These are phyloP conservation scores for Jackrogersella multiformis DNA, from an alignment of 495 filamentous ascomycete genomes.

Conservation along the genomic window DNA sequence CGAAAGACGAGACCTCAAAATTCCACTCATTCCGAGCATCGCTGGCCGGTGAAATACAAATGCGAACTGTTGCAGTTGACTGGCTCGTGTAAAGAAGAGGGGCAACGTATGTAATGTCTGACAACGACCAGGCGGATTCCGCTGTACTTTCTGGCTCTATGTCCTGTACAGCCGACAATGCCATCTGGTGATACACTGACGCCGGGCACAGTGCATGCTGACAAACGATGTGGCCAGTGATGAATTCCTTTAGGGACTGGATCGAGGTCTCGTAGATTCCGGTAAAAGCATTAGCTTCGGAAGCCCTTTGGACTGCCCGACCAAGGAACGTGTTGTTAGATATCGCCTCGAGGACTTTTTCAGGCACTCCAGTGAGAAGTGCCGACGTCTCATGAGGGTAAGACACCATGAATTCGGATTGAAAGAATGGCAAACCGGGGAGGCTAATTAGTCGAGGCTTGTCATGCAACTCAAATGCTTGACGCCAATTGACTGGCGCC, in stretches of 20 bases:
- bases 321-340: background rate
- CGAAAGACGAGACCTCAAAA: slow-evolving; percentile 2
- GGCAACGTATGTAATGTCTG: slow-evolving; percentile 5
- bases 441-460: background rate
- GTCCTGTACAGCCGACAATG: background rate
- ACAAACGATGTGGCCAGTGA: slow-evolving; percentile 3
- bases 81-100: slow-evolving; percentile 5
- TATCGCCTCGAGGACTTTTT: background rate
- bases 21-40: background rate
- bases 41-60: background rate
- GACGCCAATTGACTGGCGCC: background rate
- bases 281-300: background rate
- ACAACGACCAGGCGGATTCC: slow-evolving; percentile 1
- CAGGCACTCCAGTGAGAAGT: background rate
- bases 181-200: slow-evolving; percentile 10
- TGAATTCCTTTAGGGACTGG: slow-evolving; percentile 1
- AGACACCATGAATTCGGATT: slow-evolving; percentile 3
- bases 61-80: background rate
- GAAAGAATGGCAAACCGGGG: slow-evolving; percentile 5
- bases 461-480: background rate
- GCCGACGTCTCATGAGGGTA: slow-evolving; percentile 4
- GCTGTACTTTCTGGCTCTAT: background rate
- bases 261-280: background rate
- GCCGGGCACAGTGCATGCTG: background rate
- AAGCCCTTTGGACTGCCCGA: background rate